Percentiles rank a stretch among this genome's conserved stretches.
These are phyloP conservation scores for Xerocomellus chrysenteron DNA, from an alignment of 768 basidiomycete species.

Conservation along the genomic window DNA sequence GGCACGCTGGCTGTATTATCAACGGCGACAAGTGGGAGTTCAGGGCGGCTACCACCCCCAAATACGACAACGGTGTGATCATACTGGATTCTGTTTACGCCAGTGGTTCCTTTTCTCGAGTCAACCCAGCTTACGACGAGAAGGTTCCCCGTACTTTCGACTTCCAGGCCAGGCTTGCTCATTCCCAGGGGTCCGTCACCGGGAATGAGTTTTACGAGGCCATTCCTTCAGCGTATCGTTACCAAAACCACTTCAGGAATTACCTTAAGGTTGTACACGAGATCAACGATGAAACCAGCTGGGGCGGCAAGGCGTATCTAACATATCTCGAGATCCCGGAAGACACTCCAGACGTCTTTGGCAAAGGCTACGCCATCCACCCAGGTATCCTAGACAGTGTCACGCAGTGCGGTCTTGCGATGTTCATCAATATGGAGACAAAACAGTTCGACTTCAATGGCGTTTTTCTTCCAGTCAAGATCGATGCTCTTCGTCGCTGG, in stretches of 20 bases:
- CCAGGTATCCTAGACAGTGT: constrained; percentile 35
- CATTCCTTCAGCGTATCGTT: constrained; percentile 22
- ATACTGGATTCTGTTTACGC: constrained; percentile 33
- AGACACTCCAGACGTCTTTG: constrained; percentile 29
- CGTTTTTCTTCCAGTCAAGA: constrained; percentile 32
- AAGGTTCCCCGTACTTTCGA: constrained; percentile 23
- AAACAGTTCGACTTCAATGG: constrained; percentile 33
- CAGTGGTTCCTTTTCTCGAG: constrained; percentile 26
- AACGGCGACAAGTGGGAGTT: constrained; percentile 31
- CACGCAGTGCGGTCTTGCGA: constrained; percentile 32
- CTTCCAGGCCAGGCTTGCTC: constrained; percentile 20
- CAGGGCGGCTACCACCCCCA: constrained; percentile 25
- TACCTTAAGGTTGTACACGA: constrained; percentile 31
- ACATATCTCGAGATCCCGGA: constrained; percentile 23
- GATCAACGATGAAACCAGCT: constrained; percentile 27
- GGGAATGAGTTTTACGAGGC: constrained; percentile 19
- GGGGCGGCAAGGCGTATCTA: constrained; percentile 28
- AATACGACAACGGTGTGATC: constrained; percentile 22
- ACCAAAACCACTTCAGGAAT: constrained; percentile 26
- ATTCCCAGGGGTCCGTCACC: constrained; percentile 15
- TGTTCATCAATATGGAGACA: constrained; percentile 30
- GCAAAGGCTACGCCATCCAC: constrained; percentile 32
- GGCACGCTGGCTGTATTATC: constrained; percentile 28
- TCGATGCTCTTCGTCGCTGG: constrained; percentile 32
- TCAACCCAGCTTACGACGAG: constrained; percentile 28